A percentile compares a stretch with the other conserved stretches of the same genome.
Conservation (phyloP, 306 rosid species). For the Senna tora region DNA sequence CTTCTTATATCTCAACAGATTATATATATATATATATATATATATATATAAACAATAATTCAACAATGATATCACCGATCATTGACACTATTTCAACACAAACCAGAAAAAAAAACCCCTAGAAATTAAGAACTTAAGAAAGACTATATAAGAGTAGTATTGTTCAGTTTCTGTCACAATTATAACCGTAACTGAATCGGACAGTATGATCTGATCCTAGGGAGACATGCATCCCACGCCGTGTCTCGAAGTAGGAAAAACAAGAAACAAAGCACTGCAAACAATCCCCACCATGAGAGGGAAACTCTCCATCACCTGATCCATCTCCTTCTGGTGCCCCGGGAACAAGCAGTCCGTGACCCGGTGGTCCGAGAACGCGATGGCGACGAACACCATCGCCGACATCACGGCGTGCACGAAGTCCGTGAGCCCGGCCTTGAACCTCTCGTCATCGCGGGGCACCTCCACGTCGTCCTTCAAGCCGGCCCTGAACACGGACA, state of each 20-base stretch:
- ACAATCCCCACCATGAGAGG: conserved; percentile 72
- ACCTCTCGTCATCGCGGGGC: conserved; percentile 60
- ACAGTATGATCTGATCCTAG: no score
- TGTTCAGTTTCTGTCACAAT: no score
- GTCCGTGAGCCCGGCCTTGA: conserved; percentile 46
- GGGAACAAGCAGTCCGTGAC: conserved; percentile 70
- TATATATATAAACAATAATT: no score
- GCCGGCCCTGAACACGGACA: conserved; percentile 70
- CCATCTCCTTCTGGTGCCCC: conserved; percentile 67
- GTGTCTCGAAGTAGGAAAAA: conserved; percentile 65
- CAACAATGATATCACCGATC: neutral
- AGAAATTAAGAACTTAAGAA: no score
- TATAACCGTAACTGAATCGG: no score
- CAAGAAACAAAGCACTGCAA: conserved; percentile 71
- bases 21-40: no score
- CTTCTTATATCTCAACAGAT: no score
- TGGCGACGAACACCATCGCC: conserved; percentile 70
- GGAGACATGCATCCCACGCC: conserved; percentile 79
- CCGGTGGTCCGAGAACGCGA: conserved; percentile 76
- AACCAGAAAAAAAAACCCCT: neutral
- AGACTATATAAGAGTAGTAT: no score
- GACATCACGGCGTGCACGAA: conserved; percentile 82
- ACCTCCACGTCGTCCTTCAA: conserved; percentile 44
- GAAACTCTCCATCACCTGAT: conserved; percentile 76
- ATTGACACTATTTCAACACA: neutral